Percentiles rank a stretch among this genome's conserved stretches.
Conservation (phyloP, 257 asterid species). For the Salvia miltiorrhiza region DNA sequence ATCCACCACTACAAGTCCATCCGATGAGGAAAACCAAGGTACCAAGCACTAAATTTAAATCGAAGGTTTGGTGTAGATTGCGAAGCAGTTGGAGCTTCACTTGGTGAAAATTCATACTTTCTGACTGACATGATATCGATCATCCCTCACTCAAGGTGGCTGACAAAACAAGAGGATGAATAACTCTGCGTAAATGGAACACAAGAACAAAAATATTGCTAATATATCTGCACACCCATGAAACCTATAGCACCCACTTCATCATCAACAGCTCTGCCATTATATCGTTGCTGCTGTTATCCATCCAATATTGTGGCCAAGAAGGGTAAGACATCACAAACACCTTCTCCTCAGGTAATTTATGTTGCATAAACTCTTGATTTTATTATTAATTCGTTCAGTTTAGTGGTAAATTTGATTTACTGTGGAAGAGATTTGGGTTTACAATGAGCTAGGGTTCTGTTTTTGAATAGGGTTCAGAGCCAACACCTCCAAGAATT, state of each 20-base stretch:
- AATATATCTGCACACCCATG: conserved; percentile 40
- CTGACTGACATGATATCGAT: neutral
- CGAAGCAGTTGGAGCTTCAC: neutral
- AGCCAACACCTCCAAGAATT: conserved; percentile 78
- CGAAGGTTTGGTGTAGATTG: neutral
- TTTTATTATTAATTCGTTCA: neutral
- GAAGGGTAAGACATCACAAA: conserved; percentile 52
- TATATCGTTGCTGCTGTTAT: conserved; percentile 31
- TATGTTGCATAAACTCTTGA: neutral
- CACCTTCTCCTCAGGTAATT: conserved; percentile 59
- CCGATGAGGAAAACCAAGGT: neutral
- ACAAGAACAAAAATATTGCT: conserved; percentile 17
- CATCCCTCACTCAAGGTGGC: neutral
- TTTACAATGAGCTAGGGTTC: conserved; percentile 18
- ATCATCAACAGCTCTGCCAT: conserved; percentile 30
- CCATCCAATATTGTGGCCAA: conserved; percentile 60
- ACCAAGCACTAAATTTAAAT: neutral
- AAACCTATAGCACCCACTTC: conserved; percentile 41
- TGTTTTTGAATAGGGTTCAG: conserved; percentile 48
- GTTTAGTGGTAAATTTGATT: conserved; percentile 1
- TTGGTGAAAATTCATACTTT: neutral
- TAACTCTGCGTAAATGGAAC: conserved; percentile 22
- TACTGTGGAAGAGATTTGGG: neutral
- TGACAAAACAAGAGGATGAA: conserved; percentile 1
- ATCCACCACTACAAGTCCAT: neutral